Base-by-base conservation (phyloP, 2,329 filamentous ascomycete species). In the Anisogramma anomala region DNA sequence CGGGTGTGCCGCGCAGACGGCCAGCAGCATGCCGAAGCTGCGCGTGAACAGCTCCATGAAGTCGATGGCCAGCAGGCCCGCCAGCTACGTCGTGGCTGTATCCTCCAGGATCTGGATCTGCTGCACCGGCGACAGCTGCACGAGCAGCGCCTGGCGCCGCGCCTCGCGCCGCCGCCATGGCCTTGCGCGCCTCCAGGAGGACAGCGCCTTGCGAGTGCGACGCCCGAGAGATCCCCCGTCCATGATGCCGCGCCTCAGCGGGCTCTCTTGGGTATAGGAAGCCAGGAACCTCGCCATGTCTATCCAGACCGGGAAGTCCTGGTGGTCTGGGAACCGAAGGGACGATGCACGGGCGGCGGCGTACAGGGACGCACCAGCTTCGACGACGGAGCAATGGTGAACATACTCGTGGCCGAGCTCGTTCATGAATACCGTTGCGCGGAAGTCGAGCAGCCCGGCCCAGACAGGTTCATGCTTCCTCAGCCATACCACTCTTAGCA, bases 361-460 rank as follows among this genome's bases (percentile, higher is more conserved):
- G 35, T 55, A 55, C 22, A 54, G 4, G 27, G 49, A 49, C 0
- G 52, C 49, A 2, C 50, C 50, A 0, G 49, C 49, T n/a, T 52
- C 43, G 2, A 55, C 50, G 11, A 53, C n/a, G n/a, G 47, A 31
- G n/a, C 47, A 49, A 10, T 49, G 33, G 18, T 37, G 42, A 6
- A 49, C 42, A 28, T 50, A 51, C 11, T 50, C 43, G 18, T 48
- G 48, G 2, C 52, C 50, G 27, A 54, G 34, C 25, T 53, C 47
- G 26, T 46, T 50, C 14, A 51, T 41, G 10, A 49, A 45, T 7
- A 55, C 41, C 41, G 45, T 47, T 4, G 47, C 51, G 6, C 50
- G 52, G 34, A 56, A 47, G 22, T 52, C 50, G 2, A 56, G 49
- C 8, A 55, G 38, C 0, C 54, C 50, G 0, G 52, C 42, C 48